Base-by-base conservation (phyloP, 257 asterid genomes). In the Henckelia pumila region DNA sequence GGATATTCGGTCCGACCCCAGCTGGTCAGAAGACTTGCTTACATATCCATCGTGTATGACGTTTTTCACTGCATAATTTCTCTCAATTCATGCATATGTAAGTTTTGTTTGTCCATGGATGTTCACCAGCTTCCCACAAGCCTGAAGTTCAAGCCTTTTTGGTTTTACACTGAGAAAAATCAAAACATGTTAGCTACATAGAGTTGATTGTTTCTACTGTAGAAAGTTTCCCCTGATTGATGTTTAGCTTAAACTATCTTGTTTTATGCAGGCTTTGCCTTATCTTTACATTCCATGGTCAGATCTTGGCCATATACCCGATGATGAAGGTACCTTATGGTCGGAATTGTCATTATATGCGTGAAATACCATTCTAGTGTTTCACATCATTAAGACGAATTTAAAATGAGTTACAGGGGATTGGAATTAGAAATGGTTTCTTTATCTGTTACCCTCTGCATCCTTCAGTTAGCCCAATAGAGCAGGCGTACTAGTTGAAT, bases 11-110 rank as follows among this genome's bases (percentile, higher is more conserved):
- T 22, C 80, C 98, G 21, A 92, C 97, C 40, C 95, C 96, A 22
- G 95, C 92, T 73, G 98, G 95, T 56, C 98, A 92, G 82, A 92
- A 89, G 78, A 78, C 98, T 66, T 92, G 97, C 76, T 77, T 92
- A 93, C 98, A 92, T 82, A 66, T 92, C 66, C 98, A 89, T 73
- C 82, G 84, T 66, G 97, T 89, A 88, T 71, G 88, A 14, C 26
- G 10, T 25, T 63, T 26, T 58, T 49, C 69, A 19, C 59, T 66
- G 47, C 67, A 58, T 25, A 3, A 8, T 59, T 59, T 19, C 66
- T 60, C 24, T 26, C 11, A 4, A 26, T 16, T 52, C 50, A 8
- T 14, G 13, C 21, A 53, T n/a, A 16, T 10, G 33, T 19, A 55
- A 56, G 52, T 37, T 37, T n/a, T 59, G 16, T 7, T 5, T n/a